Evolutionary conservation across 2,329 filamentous ascomycete species (phyloP).

Genomic region (Apiospora hydei): DNA sequence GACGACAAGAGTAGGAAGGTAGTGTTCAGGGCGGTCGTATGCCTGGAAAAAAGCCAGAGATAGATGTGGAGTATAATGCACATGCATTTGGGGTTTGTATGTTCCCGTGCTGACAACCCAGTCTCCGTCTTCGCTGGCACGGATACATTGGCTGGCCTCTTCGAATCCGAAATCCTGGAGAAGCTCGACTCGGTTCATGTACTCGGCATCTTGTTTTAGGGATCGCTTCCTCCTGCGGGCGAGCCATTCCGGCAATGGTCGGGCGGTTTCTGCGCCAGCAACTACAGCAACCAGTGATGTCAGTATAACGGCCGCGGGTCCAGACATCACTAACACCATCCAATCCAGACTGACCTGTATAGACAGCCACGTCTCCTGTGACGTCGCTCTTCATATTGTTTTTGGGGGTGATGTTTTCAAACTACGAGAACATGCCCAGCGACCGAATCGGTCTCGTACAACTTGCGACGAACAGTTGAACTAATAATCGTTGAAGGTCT

Average conservation of each 20-base stretch:
- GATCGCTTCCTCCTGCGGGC: constrained; percentile 87
- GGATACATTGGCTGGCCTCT: constrained; percentile 89
- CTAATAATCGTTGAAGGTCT: too few relatives aligned
- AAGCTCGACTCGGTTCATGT: constrained; percentile 90
- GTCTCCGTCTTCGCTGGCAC: constrained; percentile 92
- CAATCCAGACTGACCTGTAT: constrained; percentile 62
- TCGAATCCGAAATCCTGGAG: constrained; percentile 98
- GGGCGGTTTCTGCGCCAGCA: constrained; percentile 85
- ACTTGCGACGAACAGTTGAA: neutral
- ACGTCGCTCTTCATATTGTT: constrained; percentile 79
- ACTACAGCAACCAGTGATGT: constrained; percentile 51
- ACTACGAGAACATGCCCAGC: neutral
- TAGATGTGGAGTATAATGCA: constrained; percentile 92
- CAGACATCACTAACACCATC: neutral
- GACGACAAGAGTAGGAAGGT: constrained; percentile 87
- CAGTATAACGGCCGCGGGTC: neutral
- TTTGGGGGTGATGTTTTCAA: neutral
- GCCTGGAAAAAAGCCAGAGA: constrained; percentile 90
- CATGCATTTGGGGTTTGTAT: constrained; percentile 81
- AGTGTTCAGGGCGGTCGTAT: constrained; percentile 90
- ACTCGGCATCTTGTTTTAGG: constrained; percentile 90
- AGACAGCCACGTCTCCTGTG: constrained; percentile 84
- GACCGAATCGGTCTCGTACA: neutral
- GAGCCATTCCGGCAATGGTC: constrained; percentile 94
- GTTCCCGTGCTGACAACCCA: constrained; percentile 76